Evolutionary conservation across 2,329 filamentous ascomycete genomes (phyloP).

Genomic region (Huntiella abstrusa): DNA sequence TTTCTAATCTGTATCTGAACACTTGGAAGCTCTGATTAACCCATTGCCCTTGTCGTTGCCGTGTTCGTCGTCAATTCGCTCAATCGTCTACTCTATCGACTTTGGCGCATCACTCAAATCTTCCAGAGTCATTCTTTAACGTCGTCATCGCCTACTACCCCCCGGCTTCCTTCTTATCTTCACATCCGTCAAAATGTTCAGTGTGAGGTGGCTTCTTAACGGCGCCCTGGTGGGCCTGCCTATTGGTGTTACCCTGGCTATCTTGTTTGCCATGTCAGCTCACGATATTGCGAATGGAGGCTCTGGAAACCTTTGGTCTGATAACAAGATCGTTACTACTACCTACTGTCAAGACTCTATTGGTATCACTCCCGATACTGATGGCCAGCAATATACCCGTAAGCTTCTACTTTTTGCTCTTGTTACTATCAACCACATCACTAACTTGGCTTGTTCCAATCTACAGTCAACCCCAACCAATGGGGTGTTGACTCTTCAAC

Average conservation of each 20-base stretch:
- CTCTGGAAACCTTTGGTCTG: slow-evolving; percentile 25
- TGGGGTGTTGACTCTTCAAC: slow-evolving; percentile 27
- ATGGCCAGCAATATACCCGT: slow-evolving; percentile 29
- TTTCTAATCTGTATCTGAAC: no score
- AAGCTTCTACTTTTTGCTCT: slow-evolving; percentile 15
- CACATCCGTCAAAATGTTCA: slow-evolving; percentile 17
- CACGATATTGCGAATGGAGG: slow-evolving; percentile 22
- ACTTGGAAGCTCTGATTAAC: not conserved
- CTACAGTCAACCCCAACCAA: slow-evolving; percentile 35
- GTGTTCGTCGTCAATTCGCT: not conserved
- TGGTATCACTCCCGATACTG: slow-evolving; percentile 26
- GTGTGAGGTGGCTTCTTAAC: slow-evolving; percentile 28
- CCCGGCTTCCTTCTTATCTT: not conserved
- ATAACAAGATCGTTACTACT: slow-evolving; percentile 20
- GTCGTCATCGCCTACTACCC: not conserved
- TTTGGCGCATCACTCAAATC: not conserved
- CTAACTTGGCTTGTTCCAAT: not conserved
- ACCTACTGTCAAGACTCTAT: slow-evolving; percentile 25
- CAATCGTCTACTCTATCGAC: not conserved
- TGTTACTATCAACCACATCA: not conserved
- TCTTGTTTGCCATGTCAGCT: slow-evolving; percentile 30
- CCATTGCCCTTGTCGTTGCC: not conserved
- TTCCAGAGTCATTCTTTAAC: not conserved
- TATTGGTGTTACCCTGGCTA: slow-evolving; percentile 28
- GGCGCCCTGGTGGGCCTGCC: slow-evolving; percentile 29